phyloP scores from a whole-genome alignment of 306 rosid species.

The Malus sieversii region DNA sequence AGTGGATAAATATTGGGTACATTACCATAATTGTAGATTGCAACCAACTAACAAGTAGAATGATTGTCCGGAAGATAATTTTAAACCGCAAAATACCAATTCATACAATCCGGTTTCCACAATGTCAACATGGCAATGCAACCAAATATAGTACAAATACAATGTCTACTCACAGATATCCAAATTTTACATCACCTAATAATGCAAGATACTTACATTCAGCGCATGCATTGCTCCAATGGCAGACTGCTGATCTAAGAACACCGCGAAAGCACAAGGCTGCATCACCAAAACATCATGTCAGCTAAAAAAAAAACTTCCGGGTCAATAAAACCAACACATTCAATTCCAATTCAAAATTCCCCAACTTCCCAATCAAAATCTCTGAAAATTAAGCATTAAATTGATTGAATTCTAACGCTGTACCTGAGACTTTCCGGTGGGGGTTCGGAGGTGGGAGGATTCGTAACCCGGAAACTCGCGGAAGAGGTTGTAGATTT shows the following conservation, averaged over 20 bases:
- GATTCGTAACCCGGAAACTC: slow-evolving; percentile 93
- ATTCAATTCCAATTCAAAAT: neutral
- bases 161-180: neutral
- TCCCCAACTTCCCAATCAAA: neutral
- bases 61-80: neutral
- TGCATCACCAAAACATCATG: slow-evolving; percentile 19
- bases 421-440: slow-evolving; percentile 60
- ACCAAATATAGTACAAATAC: neutral
- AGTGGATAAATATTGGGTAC: neutral
- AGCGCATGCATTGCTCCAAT: slow-evolving; percentile 72
- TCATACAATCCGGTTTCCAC: neutral
- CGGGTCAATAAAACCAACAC: neutral
- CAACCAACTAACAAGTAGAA: neutral
- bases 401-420: neutral
- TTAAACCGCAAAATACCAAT: neutral
- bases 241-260: slow-evolving; percentile 74
- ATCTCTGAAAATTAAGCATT: neutral
- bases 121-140: neutral
- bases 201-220: slow-evolving; percentile 48
- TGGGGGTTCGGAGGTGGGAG: slow-evolving; percentile 79
- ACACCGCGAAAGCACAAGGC: slow-evolving; percentile 96
- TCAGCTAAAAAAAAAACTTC: neutral
- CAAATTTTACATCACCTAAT: neutral
- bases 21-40: neutral
- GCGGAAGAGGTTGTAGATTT: slow-evolving; percentile 77